Percentiles rank a stretch among this genome's conserved stretches.
These are phyloP conservation scores for Kregervanrija fluxuum DNA, from an alignment of 805 yeast species.

Conservation along the genomic window DNA sequence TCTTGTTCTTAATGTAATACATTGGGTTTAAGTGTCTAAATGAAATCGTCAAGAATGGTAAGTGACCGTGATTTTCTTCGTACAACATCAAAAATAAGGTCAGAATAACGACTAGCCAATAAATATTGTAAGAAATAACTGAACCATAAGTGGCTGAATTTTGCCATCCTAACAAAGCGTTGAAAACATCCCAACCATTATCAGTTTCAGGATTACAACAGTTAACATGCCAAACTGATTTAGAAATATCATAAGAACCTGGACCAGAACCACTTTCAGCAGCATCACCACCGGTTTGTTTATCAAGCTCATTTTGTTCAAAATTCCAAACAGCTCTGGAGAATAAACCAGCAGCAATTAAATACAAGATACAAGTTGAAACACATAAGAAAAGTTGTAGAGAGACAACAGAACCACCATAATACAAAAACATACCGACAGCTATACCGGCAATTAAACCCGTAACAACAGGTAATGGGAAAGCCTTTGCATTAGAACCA, in stretches of 20 bases:
- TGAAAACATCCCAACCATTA: conserved; percentile 96
- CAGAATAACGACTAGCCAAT: conserved; percentile 69
- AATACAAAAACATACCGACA: conserved; percentile 68
- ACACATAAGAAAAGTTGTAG: conserved; percentile 79
- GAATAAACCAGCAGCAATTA: conserved; percentile 87
- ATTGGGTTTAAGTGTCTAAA: conserved; percentile 59
- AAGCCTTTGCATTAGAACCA: conserved; percentile 43
- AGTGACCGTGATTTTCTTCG: conserved; percentile 80
- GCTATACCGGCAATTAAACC: conserved; percentile 75
- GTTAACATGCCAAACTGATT: conserved; percentile 91
- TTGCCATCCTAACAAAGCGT: conserved; percentile 94
- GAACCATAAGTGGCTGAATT: conserved; percentile 94
- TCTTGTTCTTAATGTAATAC: conserved; percentile 63
- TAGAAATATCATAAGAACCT: conserved; percentile 80
- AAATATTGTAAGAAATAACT: conserved; percentile 77
- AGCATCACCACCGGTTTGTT: conserved; percentile 86
- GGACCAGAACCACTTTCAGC: conserved; percentile 91
- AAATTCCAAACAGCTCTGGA: conserved; percentile 92
- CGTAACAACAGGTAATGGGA: conserved; percentile 87
- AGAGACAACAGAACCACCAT: conserved; percentile 76
- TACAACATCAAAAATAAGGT: conserved; percentile 56
- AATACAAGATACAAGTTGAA: conserved; percentile 83
- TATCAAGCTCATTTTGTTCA: conserved; percentile 58
- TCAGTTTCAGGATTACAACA: conserved; percentile 92
- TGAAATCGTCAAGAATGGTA: conserved; percentile 51